Percentiles rank a stretch among this genome's conserved stretches.
These are phyloP conservation scores for Jaapia argillacea DNA, from an alignment of 768 basidiomycete species.

Conservation along the genomic window DNA sequence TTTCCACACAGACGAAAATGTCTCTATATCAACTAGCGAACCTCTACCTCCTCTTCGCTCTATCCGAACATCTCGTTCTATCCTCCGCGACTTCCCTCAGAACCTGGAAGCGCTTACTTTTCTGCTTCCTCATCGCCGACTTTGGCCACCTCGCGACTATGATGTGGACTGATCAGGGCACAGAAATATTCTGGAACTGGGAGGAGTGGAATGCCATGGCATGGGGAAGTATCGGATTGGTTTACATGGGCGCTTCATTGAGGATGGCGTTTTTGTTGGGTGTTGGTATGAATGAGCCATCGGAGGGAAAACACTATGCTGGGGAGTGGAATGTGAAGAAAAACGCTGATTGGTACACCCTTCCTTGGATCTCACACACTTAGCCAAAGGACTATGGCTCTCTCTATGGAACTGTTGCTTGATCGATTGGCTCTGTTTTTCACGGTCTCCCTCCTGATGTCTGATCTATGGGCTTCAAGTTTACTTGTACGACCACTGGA, in stretches of 20 bases:
- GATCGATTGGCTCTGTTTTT: too few species aligned
- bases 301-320: too few species aligned
- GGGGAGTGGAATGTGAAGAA: too few species aligned
- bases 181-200: constrained; percentile 31
- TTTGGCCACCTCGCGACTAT: constrained; percentile 38
- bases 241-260: constrained; percentile 35
- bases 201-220: constrained; percentile 43
- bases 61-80: constrained; percentile 40
- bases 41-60: constrained; percentile 39
- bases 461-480: too few species aligned
- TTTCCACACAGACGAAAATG: constrained; percentile 23
- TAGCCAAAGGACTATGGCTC: too few species aligned
- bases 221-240: constrained; percentile 46
- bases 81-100: constrained; percentile 28
- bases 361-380: too few species aligned
- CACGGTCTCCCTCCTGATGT: too few species aligned
- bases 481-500: too few species aligned
- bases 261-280: constrained; percentile 30
- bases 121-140: constrained; percentile 36
- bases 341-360: too few species aligned
- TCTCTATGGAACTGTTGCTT: too few species aligned
- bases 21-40: constrained; percentile 38
- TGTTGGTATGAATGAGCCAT: constrained; percentile 18
- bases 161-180: constrained; percentile 31
- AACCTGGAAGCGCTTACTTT: constrained; percentile 33